Evolutionary conservation across 148 eudicot species (phyloP), one percentile per base, ranked within the genome.

Genomic region (Bassia scoparia): DNA sequence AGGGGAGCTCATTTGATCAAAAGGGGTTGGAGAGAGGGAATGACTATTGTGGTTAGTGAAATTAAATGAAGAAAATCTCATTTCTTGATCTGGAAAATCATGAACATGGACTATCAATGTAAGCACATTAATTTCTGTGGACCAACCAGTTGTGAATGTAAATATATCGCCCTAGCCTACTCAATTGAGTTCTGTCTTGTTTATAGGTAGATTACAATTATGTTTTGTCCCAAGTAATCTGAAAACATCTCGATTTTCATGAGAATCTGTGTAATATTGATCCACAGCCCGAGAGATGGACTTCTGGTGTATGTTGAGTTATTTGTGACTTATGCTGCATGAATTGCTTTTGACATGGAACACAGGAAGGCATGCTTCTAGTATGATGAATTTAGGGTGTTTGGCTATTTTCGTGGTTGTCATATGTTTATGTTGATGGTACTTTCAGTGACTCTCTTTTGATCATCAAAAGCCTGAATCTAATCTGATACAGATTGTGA

Each of bases 401-500:
- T 64, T 41, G 23, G 37, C 10, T 10, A 24, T 26, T 61, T 41
- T 9, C 16, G 35, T 60, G 46, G 29, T 6, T 29, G 4, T 2
- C 38, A 35, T 65, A 13, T 34, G 37, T 34, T 49, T 9, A 54
- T 38, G 15, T 29, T 23, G 27, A 49, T 52, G 46, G 43, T 13
- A 27, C 44, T 52, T 43, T 61, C 6, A 5, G 49, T 67, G 58
- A 30, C 71, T 58, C 43, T 2, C n/a, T 38, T 48, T n/a, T 26
- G 65, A 58, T 31, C 73, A 71, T 72, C 4, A 24, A 27, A 41
- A 6, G 35, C 67, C 49, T 71, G 68, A 74, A 34, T 38, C 8
- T 49, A 46, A 52, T 52, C 21, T 79, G 81, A 12, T 88, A 86
- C 90, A 95, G 99, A 89, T 83, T 71, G 92, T 79, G 29, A 88